Evolutionary conservation across 331 rosid genomes (phyloP).

Genomic region (Prunus yedoensis): DNA sequence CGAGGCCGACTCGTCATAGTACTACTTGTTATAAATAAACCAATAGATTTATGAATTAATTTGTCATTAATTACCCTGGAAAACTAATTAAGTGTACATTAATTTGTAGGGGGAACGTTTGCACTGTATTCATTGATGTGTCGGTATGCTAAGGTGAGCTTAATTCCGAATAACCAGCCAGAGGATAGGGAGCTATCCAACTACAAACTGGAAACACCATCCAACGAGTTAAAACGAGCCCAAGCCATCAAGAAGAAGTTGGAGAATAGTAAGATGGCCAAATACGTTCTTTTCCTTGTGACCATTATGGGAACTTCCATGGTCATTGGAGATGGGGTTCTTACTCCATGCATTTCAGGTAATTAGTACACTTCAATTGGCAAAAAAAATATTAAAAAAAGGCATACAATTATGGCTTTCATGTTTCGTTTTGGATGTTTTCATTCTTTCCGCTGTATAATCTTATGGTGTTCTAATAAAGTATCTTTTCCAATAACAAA

Average conservation of each 20-base stretch:
- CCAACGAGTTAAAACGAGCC: conserved; percentile 43
- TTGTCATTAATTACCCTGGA: too few relatives aligned
- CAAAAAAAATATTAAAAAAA: too few relatives aligned
- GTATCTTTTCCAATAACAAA: too few relatives aligned
- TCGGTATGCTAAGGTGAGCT: conserved; percentile 56
- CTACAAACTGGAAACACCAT: conserved; percentile 55
- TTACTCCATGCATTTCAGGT: conserved; percentile 87
- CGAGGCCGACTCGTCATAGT: too few relatives aligned
- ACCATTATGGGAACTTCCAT: conserved; percentile 72
- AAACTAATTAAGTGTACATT: neutral
- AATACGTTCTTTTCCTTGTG: conserved; percentile 45
- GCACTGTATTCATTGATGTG: conserved; percentile 77
- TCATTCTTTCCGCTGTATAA: too few relatives aligned
- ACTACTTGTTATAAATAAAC: too few relatives aligned
- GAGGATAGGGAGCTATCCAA: conserved; percentile 75
- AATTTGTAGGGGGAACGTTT: conserved; percentile 61
- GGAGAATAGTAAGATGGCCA: conserved; percentile 41
- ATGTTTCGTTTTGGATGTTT: too few relatives aligned
- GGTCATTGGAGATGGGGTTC: conserved; percentile 92
- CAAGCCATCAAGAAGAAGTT: conserved; percentile 41
- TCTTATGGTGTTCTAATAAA: too few relatives aligned
- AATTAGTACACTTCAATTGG: neutral
- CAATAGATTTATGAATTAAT: too few relatives aligned
- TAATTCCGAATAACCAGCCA: conserved; percentile 77
- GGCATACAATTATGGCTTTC: neutral